A percentile compares a stretch with the other conserved stretches of the same genome.
phyloP scores from a whole-genome alignment of 331 rosid species.

The Acacia concinna region DNA sequence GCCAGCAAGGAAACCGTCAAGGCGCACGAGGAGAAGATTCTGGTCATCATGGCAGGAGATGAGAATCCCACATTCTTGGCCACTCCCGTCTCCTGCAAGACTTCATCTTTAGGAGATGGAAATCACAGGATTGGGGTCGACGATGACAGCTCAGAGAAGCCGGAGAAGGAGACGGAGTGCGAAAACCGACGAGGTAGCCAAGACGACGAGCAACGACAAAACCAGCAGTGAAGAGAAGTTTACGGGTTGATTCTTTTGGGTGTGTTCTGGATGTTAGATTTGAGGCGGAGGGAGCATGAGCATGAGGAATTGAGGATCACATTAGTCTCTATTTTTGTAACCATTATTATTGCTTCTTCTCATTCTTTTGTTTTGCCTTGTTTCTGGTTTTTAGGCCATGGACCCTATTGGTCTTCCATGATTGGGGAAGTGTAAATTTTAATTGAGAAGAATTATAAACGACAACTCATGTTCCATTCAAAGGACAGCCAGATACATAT shows the following conservation, averaged over 20 bases:
- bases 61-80: conserved; percentile 74
- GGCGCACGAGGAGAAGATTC: conserved; percentile 61
- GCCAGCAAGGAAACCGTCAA: conserved; percentile 23
- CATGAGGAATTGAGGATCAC: neutral
- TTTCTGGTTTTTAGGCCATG: conserved; percentile 18
- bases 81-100: conserved; percentile 51
- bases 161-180: conserved; percentile 32
- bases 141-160: conserved; percentile 33
- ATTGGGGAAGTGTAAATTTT: conserved; percentile 52
- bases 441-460: conserved; percentile 35
- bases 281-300: conserved; percentile 8
- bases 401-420: conserved; percentile 18
- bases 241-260: neutral
- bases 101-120: neutral
- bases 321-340: neutral
- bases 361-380: neutral
- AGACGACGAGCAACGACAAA: conserved; percentile 3
- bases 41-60: conserved; percentile 94
- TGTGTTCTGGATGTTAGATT: neutral
- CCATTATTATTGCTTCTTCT: neutral
- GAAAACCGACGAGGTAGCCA: neutral
- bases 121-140: neutral
- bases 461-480: neutral
- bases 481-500: neutral
- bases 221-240: conserved; percentile 23